Evolutionary conservation across 306 rosid species (phyloP).

Genomic region (Cucumis cinereus): DNA sequence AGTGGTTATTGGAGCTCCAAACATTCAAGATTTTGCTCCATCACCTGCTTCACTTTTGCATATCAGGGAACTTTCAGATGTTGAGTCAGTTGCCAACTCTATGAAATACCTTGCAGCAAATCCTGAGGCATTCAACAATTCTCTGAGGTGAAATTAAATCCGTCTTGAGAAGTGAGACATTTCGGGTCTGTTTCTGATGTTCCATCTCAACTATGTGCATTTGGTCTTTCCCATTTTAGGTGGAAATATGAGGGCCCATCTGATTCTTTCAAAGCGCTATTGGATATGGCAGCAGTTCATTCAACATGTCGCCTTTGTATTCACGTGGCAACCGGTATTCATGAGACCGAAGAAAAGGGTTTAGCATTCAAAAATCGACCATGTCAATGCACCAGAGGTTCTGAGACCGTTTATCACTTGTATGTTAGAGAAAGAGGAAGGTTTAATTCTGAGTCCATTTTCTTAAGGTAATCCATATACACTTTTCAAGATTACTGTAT

Average conservation of each 20-base stretch:
- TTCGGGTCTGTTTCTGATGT: not conserved
- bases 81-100: slow-evolving; percentile 48
- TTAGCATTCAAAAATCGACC: slow-evolving; percentile 59
- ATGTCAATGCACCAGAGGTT: slow-evolving; percentile 79
- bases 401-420: slow-evolving; percentile 54
- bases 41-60: slow-evolving; percentile 56
- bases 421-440: slow-evolving; percentile 87
- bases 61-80: slow-evolving; percentile 59
- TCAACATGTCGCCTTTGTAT: slow-evolving; percentile 98
- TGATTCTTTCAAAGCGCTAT: slow-evolving; percentile 91
- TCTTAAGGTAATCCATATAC: slow-evolving; percentile 49
- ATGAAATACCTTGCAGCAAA: slow-evolving; percentile 67
- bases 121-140: slow-evolving; percentile 68
- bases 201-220: not conserved
- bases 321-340: slow-evolving; percentile 71
- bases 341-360: slow-evolving; percentile 62
- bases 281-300: slow-evolving; percentile 99
- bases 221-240: slow-evolving; percentile 35
- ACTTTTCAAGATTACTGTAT: not conserved
- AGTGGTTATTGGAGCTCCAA: slow-evolving; percentile 91
- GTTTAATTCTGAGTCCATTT: slow-evolving; percentile 72
- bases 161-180: not conserved
- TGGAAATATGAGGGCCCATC: slow-evolving; percentile 98
- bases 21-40: slow-evolving; percentile 84
- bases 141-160: slow-evolving; percentile 45